Evolutionary conservation across 2,329 filamentous ascomycete species (phyloP).

Genomic region (Falciphora oryzae): DNA sequence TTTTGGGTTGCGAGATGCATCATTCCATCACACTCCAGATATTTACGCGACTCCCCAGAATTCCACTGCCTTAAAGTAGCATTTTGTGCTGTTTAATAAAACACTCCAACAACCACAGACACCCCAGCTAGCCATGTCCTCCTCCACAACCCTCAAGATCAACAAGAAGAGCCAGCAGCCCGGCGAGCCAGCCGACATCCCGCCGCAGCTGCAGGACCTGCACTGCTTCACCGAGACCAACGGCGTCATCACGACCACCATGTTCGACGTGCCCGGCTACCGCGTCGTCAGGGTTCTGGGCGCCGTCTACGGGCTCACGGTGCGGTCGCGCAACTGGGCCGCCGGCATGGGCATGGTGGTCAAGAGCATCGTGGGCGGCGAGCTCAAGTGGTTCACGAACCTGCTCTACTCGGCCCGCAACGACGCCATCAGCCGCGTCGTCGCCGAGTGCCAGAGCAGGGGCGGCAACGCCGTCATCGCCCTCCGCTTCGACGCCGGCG

Average conservation of each 20-base stretch:
- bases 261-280: conserved; percentile 59
- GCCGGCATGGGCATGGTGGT: conserved; percentile 50
- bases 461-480: conserved; percentile 57
- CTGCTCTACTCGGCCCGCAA: conserved; percentile 55
- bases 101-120: background rate
- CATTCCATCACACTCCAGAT: no score
- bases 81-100: no score
- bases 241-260: conserved; percentile 56
- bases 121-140: background rate
- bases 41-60: no score
- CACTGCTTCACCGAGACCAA: conserved; percentile 52
- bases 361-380: conserved; percentile 52
- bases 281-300: conserved; percentile 52
- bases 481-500: conserved; percentile 51
- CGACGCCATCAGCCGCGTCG: conserved; percentile 49
- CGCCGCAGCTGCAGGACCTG: conserved; percentile 39
- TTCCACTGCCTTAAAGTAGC: no score
- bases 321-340: conserved; percentile 49
- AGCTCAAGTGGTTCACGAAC: conserved; percentile 53
- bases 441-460: conserved; percentile 49
- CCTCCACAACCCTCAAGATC: background rate
- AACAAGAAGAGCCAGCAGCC: background rate
- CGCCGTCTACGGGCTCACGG: conserved; percentile 38
- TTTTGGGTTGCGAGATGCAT: no score
- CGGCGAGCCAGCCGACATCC: background rate